Base-by-base conservation (phyloP, 2,329 filamentous ascomycete genomes). In the Chrysosporium keratinophilum region DNA sequence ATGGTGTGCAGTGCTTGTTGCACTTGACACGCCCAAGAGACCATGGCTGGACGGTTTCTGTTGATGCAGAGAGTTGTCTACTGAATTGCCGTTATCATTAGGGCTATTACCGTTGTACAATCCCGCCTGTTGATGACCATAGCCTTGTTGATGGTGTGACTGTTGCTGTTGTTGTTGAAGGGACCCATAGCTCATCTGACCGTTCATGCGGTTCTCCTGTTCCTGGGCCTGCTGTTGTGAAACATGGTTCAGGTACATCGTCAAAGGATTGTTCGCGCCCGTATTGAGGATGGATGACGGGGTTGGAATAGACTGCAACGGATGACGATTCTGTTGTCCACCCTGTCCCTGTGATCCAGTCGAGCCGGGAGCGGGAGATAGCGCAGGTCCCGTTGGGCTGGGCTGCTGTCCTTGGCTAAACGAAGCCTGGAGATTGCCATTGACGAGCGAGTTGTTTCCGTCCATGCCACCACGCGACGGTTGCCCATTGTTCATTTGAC, bases 241-340 rank as follows among this genome's bases (percentile, higher is more conserved):
- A 62, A 91, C 81, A 65, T 94, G 88, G 70, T 84, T 91, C 56
- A 96, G 78, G 67, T 96, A 97, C 81, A 96, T 83, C 20, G 90
- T 95, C 68, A 97, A 71, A 0, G 91, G 91, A 69, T 96, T 96
- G 75, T 82, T 91, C 64, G 77, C 76, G 52, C 82, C 85, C 50
- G 81, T 82, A 68, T 90, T 93, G 69, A 95, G 81, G 55, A 95
- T 80, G 17, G 82, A 80, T 1, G 85, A 84, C 0, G 85, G 80
- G 20, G 82, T 84, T 11, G 69, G 61, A 5, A 63, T 65, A 60
- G 83, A 71, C 64, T 84, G 71, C 42, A 57, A 42, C 64, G 82
- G 71, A 74, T 82, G 57, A 73, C 82, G 59, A 75, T 79, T 64
- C 72, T 78, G 64, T 77, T 77, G 66, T 58, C 81, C 79, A 57